A percentile compares a stretch with the other conserved stretches of the same genome.
Evolutionary conservation across 495 filamentous ascomycete genomes (phyloP).

Genomic region (Hyphodiscus hymeniophilus): DNA sequence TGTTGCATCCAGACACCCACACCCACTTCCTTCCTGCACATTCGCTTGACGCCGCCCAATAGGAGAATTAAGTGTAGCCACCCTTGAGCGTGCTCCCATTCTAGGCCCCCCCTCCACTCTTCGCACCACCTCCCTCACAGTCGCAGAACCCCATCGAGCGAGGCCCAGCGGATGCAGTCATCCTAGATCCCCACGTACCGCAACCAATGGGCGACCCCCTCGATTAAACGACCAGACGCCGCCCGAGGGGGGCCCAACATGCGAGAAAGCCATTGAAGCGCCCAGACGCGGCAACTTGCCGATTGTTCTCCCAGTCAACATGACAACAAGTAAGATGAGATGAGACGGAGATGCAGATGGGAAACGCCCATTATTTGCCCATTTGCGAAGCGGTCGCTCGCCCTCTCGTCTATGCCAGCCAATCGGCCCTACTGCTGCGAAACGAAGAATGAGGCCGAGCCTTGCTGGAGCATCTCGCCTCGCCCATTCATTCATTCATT

Average conservation of each 20-base stretch:
- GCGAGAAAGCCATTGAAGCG: neutral
- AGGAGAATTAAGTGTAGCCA: slow-evolving; percentile 7
- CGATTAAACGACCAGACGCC: neutral
- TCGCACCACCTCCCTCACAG: neutral
- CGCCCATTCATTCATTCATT: neutral
- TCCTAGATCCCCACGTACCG: neutral
- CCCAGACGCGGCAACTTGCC: neutral
- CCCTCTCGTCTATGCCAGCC: slow-evolving; percentile 2
- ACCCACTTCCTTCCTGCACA: neutral
- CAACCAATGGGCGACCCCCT: neutral
- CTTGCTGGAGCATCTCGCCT: neutral
- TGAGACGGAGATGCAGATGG: no score
- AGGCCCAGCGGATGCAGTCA: slow-evolving; percentile 10
- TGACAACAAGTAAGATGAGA: no score
- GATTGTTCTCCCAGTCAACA: neutral
- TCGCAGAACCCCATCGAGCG: neutral
- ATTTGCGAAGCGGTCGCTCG: no score
- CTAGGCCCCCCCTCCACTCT: neutral
- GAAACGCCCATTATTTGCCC: no score
- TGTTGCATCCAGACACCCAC: no score
- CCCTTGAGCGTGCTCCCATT: no score
- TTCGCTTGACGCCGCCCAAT: slow-evolving; percentile 13
- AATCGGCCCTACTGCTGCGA: slow-evolving; percentile 10
- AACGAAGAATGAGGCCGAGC: slow-evolving; percentile 6
- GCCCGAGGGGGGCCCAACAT: neutral